Evolutionary conservation across 2,329 filamentous ascomycete genomes (phyloP), one percentile per base, ranked within the genome.

Genomic region (Juglanconis sp.): DNA sequence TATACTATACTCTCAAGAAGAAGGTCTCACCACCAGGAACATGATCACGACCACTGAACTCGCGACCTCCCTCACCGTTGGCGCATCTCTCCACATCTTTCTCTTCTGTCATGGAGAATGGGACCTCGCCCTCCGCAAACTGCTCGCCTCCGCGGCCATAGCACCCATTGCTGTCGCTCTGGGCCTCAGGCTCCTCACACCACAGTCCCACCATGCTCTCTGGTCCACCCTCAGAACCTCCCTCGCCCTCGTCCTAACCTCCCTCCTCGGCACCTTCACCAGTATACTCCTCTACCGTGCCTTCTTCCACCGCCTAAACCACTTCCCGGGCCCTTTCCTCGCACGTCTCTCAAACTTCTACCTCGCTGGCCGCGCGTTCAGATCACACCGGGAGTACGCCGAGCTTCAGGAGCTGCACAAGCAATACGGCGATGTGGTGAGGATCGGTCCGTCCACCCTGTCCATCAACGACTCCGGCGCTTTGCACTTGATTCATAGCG

Each of bases 231-330:
- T 51, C 48, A 46, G 32, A 44, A 46, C 35, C 6, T 57, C 59
- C 10, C 40, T 32, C 7, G 50, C 24, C 15, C 40, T 61, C 13
- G 54, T 53, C 32, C 42, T n/a, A 2, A 46, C 15, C 42, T 44
- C 40, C 24, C 32, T 57, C 10, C 36, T 44, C 8, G 54, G 59
- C n/a, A 50, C 51, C 15, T 57, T 24, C 32, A 55, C 56, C 35
- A 62, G 60, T 42, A 62, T 62, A 38, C 17, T 49, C 15, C 34
- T 62, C 48, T 62, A 62, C n/a, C 51, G 60, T 9, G 36, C 46
- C 36, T 54, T 47, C n/a, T 57, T 62, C 13, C 60, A 62, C 31
- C 57, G 50, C 7, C 53, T 62, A 8, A 32, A 44, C 9, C 52
- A 53, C 9, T 62, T 60, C n/a, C 53, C 60, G 24, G 60, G 60